A percentile compares a stretch with the other conserved stretches of the same genome.
phyloP scores from a whole-genome alignment of 176 grass and related monocot genomes.

The Panicum miliaceum region DNA sequence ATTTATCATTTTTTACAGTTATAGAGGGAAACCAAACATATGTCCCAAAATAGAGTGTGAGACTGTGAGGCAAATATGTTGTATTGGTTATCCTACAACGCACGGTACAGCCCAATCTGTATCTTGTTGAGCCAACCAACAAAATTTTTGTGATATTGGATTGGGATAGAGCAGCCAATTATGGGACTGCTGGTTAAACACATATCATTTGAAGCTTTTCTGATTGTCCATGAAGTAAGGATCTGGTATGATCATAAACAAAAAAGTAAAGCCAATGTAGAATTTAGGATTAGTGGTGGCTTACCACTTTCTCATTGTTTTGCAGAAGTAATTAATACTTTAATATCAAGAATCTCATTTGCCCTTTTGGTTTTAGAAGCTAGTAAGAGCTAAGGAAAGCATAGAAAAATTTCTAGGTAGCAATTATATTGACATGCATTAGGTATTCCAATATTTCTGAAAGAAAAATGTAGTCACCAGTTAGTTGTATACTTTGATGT shows the following conservation, averaged over 20 bases:
- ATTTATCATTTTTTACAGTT: slow-evolving; percentile 8
- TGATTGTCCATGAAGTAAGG: slow-evolving; percentile 3
- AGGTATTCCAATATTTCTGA: background rate
- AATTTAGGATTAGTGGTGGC: slow-evolving; percentile 1
- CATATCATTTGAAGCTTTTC: slow-evolving; percentile 15
- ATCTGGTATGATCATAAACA: slow-evolving; percentile 25
- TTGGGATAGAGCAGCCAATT: background rate
- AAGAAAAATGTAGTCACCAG: background rate
- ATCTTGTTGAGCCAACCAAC: background rate
- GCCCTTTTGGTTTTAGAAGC: slow-evolving; percentile 33
- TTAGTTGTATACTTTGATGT: slow-evolving; percentile 1
- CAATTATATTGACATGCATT: slow-evolving; percentile 4
- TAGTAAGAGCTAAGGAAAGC: background rate
- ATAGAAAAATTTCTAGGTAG: slow-evolving; percentile 17
- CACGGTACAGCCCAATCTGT: background rate
- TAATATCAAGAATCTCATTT: slow-evolving; percentile 1
- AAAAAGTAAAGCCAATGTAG: background rate
- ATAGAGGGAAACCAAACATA: slow-evolving; percentile 45
- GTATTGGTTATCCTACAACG: slow-evolving; percentile 1
- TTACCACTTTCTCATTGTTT: background rate
- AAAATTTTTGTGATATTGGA: background rate
- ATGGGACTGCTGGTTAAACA: background rate
- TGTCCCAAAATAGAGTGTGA: background rate
- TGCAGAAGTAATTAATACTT: slow-evolving; percentile 23
- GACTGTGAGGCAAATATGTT: background rate